Conservation (phyloP, 192 early-diverging fungal genomes). For the Coemansia sp. region DNA sequence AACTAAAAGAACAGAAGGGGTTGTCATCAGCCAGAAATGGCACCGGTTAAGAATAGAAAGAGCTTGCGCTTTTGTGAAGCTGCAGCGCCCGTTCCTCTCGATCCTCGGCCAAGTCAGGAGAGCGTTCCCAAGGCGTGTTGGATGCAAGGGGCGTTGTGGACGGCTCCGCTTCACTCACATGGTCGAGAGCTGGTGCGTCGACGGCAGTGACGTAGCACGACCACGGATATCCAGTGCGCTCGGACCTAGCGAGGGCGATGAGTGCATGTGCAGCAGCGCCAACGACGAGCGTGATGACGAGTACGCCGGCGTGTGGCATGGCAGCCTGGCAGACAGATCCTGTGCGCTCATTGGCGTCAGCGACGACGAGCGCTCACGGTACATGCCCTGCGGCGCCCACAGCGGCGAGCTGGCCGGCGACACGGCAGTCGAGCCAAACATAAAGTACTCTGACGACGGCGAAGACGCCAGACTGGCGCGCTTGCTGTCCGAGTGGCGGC, state of each 20-base stretch:
- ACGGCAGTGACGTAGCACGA: conserved; percentile 46
- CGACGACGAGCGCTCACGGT: conserved; percentile 48
- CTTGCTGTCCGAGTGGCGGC: conserved; percentile 29
- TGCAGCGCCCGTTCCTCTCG: background rate
- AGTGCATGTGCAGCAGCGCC: conserved; percentile 21
- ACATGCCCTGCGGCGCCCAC: conserved; percentile 23
- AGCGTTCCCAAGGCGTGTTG: background rate
- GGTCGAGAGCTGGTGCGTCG: conserved; percentile 39
- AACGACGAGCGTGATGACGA: conserved; percentile 31
- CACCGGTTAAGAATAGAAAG: background rate
- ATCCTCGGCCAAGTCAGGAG: background rate
- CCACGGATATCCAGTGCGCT: conserved; percentile 31
- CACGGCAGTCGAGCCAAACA: conserved; percentile 19
- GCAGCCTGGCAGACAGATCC: conserved; percentile 40
- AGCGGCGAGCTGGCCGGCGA: conserved; percentile 26
- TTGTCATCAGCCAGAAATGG: background rate
- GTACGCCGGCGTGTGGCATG: conserved; percentile 52
- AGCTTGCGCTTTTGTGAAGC: background rate
- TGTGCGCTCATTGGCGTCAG: conserved; percentile 44
- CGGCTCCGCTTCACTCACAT: conserved; percentile 17
- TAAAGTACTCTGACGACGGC: conserved; percentile 32
- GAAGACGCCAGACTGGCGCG: conserved; percentile 3
- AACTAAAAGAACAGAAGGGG: conserved; percentile 5
- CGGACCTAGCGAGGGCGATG: conserved; percentile 37
- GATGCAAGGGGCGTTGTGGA: conserved; percentile 1